Base-by-base conservation (phyloP, 495 filamentous ascomycete genomes). In the Aspergillus coremiiformis region DNA sequence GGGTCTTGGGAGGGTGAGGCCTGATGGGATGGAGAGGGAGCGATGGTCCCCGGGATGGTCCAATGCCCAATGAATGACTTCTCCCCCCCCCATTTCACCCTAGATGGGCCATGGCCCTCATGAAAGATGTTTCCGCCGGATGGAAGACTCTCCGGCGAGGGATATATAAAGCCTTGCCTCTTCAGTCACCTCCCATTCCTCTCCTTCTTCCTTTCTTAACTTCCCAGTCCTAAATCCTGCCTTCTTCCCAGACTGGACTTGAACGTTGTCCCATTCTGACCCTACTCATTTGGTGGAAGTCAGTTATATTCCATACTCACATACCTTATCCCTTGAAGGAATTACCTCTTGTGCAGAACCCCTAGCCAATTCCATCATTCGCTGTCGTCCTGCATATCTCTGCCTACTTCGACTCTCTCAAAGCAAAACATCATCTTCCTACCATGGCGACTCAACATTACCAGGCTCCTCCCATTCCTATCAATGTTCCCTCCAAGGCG, bases 401-500 rank as follows among this genome's bases (percentile, higher is more conserved):
- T 39, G 20, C 30, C 50, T 44, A 43, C 41, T 51, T 37, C 15
- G n/a, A n/a, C 39, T 26, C 8, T 46, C n/a, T 26, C 41, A 9
- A 29, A 35, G 49, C 29, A 39, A 14, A 4, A 15, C 51, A n/a
- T n/a, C n/a, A n/a, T 39, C 51, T 58, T 46, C 47, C 52, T 66
- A 71, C 52, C 63, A 82, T 83, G 80, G 69, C 80, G 49, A 71
- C 79, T 44, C 63, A 71, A 44, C 65, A 69, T 62, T 82, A 83
- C 63, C 78, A 84, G 54, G 66, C 73, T 29, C 65, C 68, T 46
- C 65, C 77, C 42, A 59, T 77, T 56, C 79, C 84, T 52, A 78
- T 87, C 61, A 80, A 75, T 63, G 79, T 87, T 60, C 82, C 84
- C 21, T 72, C 75, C 66, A 85, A 88, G 67, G 72, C 77, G 17